A percentile compares a stretch with the other conserved stretches of the same genome.
Conservation (phyloP, 2,329 filamentous ascomycete genomes). For the Phaeosphaeriaceae sp. region DNA sequence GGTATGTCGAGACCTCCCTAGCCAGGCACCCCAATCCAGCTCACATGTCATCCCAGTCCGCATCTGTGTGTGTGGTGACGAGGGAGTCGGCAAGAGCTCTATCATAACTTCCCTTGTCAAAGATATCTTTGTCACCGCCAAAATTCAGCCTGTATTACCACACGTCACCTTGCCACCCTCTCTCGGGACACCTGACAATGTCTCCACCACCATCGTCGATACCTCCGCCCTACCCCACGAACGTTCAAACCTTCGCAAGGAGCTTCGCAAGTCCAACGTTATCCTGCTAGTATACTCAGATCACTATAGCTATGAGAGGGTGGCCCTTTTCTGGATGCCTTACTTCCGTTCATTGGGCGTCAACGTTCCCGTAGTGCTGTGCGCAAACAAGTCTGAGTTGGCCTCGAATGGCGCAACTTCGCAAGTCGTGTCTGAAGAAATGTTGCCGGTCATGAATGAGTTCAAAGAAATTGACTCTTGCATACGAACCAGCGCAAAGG, state of each 20-base stretch:
- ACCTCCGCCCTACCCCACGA: slow-evolving; percentile 95
- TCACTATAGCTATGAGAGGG: slow-evolving; percentile 97
- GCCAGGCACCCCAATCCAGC: not conserved
- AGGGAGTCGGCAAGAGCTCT: slow-evolving; percentile 63
- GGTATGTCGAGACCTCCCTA: slow-evolving; percentile 21
- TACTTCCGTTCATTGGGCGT: slow-evolving; percentile 98
- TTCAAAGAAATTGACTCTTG: slow-evolving; percentile 99
- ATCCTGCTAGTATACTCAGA: slow-evolving; percentile 97
- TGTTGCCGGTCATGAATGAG: slow-evolving; percentile 97
- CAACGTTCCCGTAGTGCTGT: slow-evolving; percentile 95
- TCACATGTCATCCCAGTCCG: slow-evolving; percentile 64
- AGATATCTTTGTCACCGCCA: slow-evolving; percentile 92
- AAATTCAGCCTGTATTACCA: slow-evolving; percentile 92
- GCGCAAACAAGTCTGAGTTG: slow-evolving; percentile 96
- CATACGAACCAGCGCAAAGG: slow-evolving; percentile 89
- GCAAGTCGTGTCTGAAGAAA: slow-evolving; percentile 93
- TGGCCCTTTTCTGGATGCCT: slow-evolving; percentile 97
- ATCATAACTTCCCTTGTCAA: slow-evolving; percentile 95
- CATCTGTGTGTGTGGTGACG: slow-evolving; percentile 95
- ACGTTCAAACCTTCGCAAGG: slow-evolving; percentile 84
- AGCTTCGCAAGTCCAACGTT: slow-evolving; percentile 95
- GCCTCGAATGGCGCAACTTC: slow-evolving; percentile 75
- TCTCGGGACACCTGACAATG: slow-evolving; percentile 92
- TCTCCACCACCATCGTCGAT: slow-evolving; percentile 96
- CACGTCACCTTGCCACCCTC: slow-evolving; percentile 94